Evolutionary conservation across 257 asterid genomes (phyloP).

Genomic region (Osmanthus fragrans): DNA sequence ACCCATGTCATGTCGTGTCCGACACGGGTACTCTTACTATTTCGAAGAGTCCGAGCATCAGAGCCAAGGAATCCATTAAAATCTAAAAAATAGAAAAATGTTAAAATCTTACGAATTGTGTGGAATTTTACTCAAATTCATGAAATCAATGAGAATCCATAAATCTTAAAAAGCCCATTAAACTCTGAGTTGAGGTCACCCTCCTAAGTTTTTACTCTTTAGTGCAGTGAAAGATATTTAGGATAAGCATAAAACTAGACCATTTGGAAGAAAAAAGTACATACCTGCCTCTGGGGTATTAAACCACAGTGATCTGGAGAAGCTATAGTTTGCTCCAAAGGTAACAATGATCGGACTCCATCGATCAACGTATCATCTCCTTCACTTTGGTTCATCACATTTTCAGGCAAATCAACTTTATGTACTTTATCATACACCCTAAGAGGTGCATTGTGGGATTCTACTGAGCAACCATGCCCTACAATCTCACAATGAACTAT

Average conservation of each 20-base stretch:
- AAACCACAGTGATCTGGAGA: conserved; percentile 26
- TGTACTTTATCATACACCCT: conserved; percentile 23
- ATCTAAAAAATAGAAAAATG: too few species aligned
- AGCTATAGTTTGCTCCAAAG: conserved; percentile 26
- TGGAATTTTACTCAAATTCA: not conserved
- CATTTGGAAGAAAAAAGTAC: conserved; percentile 21
- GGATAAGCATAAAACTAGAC: conserved; percentile 5
- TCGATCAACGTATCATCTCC: conserved; percentile 19
- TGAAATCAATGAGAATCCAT: too few species aligned
- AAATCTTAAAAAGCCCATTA: too few species aligned
- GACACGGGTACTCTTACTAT: too few species aligned
- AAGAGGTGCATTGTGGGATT: conserved; percentile 22
- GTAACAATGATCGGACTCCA: conserved; percentile 23
- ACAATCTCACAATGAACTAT: not conserved
- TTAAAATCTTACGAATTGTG: not conserved
- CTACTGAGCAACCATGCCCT: conserved; percentile 21
- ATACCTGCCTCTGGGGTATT: conserved; percentile 39
- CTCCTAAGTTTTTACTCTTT: not conserved
- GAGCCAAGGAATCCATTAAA: not conserved
- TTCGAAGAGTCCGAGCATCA: too few species aligned
- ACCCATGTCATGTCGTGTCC: too few species aligned
- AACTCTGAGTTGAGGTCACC: not conserved
- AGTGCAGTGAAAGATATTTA: not conserved
- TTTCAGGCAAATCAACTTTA: conserved; percentile 12
- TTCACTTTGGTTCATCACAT: conserved; percentile 26